Conservation (phyloP, 257 asterid species). For the Linderniella brevidens region DNA sequence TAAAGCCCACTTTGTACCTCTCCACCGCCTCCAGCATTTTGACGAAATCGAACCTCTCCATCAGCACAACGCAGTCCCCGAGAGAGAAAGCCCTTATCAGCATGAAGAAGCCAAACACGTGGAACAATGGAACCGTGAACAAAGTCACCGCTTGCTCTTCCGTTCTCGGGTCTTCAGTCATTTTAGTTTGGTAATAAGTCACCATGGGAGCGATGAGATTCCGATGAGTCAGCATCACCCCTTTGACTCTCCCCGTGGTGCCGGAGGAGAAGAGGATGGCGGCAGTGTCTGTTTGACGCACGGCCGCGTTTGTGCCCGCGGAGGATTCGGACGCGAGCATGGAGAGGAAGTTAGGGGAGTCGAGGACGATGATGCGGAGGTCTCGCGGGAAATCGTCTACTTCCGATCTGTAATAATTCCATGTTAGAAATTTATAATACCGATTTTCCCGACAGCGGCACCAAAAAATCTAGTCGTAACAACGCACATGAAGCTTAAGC, state of each 20-base stretch:
- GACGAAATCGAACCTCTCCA: conserved; percentile 56
- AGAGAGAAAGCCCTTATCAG: conserved; percentile 41
- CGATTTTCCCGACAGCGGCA: too few species aligned
- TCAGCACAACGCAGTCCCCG: conserved; percentile 50
- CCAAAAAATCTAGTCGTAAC: too few species aligned
- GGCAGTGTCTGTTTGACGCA: conserved; percentile 44
- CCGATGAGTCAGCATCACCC: conserved; percentile 67
- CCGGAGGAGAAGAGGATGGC: conserved; percentile 85
- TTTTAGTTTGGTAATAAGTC: conserved; percentile 19
- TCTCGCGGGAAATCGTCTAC: conserved; percentile 13
- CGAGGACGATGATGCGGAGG: conserved; percentile 25
- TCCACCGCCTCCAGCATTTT: conserved; percentile 55
- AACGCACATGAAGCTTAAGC: too few species aligned
- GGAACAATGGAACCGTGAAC: conserved; percentile 67
- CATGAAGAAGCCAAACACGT: conserved; percentile 76
- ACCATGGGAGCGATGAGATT: conserved; percentile 39
- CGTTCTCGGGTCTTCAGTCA: background rate
- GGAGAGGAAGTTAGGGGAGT: conserved; percentile 30
- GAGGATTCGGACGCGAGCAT: conserved; percentile 23
- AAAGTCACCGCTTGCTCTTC: conserved; percentile 14
- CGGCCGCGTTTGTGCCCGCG: conserved; percentile 1
- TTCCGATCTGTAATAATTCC: too few species aligned
- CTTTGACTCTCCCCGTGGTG: conserved; percentile 70
- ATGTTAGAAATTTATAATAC: too few species aligned
- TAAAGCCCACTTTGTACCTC: conserved; percentile 38